Conservation (phyloP, 2,329 filamentous ascomycete genomes). For the Pezicula carpinea region DNA sequence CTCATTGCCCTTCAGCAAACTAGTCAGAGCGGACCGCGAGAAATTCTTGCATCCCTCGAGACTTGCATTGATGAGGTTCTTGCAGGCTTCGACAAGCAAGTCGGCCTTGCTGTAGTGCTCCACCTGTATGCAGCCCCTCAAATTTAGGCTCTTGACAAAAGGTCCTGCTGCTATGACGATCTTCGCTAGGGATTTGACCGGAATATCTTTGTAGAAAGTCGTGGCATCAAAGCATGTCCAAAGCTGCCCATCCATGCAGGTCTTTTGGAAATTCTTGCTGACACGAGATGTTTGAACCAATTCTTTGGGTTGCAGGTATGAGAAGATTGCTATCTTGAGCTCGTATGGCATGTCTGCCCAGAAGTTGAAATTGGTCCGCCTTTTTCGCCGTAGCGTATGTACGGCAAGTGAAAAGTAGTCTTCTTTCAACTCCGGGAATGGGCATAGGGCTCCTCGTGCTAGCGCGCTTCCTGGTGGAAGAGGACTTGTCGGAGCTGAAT, state of each 20-base stretch:
- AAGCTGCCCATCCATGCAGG: constrained; percentile 92
- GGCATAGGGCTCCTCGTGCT: constrained; percentile 13
- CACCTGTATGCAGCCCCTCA: constrained; percentile 86
- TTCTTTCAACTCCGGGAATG: constrained; percentile 20
- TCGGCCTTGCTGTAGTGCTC: constrained; percentile 74
- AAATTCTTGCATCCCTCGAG: constrained; percentile 89
- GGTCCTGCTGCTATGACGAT: constrained; percentile 83
- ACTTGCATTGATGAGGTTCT: constrained; percentile 81
- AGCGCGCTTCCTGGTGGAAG: constrained; percentile 16
- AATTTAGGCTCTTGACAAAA: constrained; percentile 85
- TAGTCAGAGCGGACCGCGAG: constrained; percentile 70
- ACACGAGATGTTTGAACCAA: constrained; percentile 74
- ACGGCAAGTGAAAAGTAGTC: constrained; percentile 27
- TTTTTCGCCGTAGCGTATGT: constrained; percentile 8
- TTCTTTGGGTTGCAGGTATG: constrained; percentile 73
- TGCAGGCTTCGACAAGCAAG: constrained; percentile 76
- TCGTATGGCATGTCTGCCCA: constrained; percentile 82
- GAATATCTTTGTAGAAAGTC: constrained; percentile 83
- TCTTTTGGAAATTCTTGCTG: constrained; percentile 71
- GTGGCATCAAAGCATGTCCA: constrained; percentile 84
- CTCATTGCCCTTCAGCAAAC: constrained; percentile 68
- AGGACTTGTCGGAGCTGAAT: constrained; percentile 18
- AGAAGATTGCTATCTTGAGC: constrained; percentile 72
- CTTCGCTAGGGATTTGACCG: constrained; percentile 75
- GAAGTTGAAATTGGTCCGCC: constrained; percentile 52